Base-by-base conservation (phyloP, 257 asterid species). In the Salvia splendens region DNA sequence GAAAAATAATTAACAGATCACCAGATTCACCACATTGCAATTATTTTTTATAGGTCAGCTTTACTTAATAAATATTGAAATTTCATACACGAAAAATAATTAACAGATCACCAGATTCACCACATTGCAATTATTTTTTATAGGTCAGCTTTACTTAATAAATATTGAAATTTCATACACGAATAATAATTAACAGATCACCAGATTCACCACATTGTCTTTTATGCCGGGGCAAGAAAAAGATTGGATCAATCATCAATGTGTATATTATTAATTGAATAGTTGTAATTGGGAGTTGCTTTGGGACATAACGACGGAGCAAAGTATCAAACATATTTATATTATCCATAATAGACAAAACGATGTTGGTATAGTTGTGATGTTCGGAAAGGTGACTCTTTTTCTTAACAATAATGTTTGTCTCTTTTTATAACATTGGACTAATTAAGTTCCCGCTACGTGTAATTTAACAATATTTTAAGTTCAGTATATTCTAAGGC, bases 231-330 rank as follows among this genome's bases (percentile, higher is more conserved):
- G 3, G 41, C 30, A 16, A 4, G 48, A 35, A 62, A 11, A 43
- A 24, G 55, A 43, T 6, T 1, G n/a, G n/a, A 33, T 14, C 12
- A 42, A 43, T 45, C n/a, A n/a, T n/a, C n/a, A n/a, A 32, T 32
- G 4, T 62, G 7, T 45, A 43, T 4, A 62, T 6, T 46, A 43
- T 9, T 42, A 62, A 9, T 35, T 33, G 48, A 65, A 51, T 51
- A 20, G 55, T 55, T 67, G 72, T 42, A 41, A 67, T 28, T 67
- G 42, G 38, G 35, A 67, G 47, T 54, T 28, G 4, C 14, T 24
- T 41, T 16, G 53, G 45, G 40, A 65, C 52, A 65, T 0, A 9
- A 8, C 28, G 50, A 24, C 36, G 59, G 16, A 14, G 53, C 20
- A n/a, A 5, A 14, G 20, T 47, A 49, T 49, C 14, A 48, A 48